A percentile compares a stretch with the other conserved stretches of the same genome.
phyloP scores from a whole-genome alignment of 2,329 filamentous ascomycete species.

The Akanthomyces muscarius region DNA sequence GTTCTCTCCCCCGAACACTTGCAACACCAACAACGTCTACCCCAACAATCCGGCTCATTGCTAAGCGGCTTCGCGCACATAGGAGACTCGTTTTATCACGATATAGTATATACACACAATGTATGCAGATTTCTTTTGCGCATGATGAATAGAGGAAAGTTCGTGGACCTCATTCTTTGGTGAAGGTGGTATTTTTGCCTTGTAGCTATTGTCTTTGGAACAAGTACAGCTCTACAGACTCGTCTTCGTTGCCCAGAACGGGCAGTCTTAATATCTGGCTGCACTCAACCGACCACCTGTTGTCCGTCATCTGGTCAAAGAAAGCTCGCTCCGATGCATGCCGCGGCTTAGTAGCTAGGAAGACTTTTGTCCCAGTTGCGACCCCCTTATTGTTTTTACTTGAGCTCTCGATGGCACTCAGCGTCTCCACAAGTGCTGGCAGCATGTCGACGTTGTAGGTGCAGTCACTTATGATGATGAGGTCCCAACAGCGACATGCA shows the following conservation, averaged over 20 bases:
- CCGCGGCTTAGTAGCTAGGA: slow-evolving; percentile 54
- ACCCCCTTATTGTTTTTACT: slow-evolving; percentile 26
- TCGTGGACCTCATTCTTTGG: neutral
- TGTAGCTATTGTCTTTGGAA: slow-evolving; percentile 36
- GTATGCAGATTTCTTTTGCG: neutral
- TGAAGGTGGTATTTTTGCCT: neutral
- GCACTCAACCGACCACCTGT: slow-evolving; percentile 43
- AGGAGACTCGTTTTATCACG: neutral
- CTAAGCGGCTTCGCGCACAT: slow-evolving; percentile 11
- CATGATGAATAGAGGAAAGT: neutral
- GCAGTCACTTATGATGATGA: slow-evolving; percentile 56
- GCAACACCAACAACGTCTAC: slow-evolving; percentile 23
- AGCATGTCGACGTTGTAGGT: slow-evolving; percentile 58
- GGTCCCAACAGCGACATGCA: slow-evolving; percentile 43
- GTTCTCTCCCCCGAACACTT: slow-evolving; percentile 22
- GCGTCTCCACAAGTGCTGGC: slow-evolving; percentile 49
- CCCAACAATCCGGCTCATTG: slow-evolving; percentile 24
- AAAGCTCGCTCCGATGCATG: slow-evolving; percentile 49
- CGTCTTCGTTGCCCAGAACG: slow-evolving; percentile 39
- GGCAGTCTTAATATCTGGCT: slow-evolving; percentile 42
- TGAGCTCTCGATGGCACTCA: slow-evolving; percentile 44
- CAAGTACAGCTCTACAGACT: slow-evolving; percentile 51
- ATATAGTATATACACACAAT: neutral
- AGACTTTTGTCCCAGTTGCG: slow-evolving; percentile 37
- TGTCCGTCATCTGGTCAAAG: slow-evolving; percentile 43